Base-by-base conservation (phyloP, 495 filamentous ascomycete species). In the Parachaetomium inaequale region DNA sequence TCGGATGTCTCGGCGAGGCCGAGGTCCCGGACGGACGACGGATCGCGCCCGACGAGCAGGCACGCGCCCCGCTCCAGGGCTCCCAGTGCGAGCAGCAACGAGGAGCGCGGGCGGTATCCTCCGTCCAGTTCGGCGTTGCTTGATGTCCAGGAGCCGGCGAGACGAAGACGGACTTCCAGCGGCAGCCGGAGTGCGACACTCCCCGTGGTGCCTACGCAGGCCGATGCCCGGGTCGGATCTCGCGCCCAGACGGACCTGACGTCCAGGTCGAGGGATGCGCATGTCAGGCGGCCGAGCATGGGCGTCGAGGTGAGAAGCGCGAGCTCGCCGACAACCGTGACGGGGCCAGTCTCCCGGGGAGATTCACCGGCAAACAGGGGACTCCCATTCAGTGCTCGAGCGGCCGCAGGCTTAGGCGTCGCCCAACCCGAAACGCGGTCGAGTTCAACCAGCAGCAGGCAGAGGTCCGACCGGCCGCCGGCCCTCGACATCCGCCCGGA, bases 211-310 rank as follows among this genome's bases (percentile, higher is more conserved):
- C 63, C 74, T 5, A 64, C 76, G 3, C 72, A 79, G 40, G 62
- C 72, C 17, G 76, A 78, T 7, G 75, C 79, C 55, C 52, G 66
- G 21, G 59, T 49, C 1, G 53, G 62, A 8, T 78, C 79, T 15
- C 76, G 81, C 31, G 87, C 87, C 40, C 78, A 82, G 51, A 87
- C 84, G 10, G 88, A 91, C 64, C 72, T 89, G 2, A 75, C 74
- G n/a, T 67, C 79, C 19, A 68, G 78, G 61, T 70, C 81, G 21
- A 77, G 74, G 14, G 70, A 70, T 11, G 66, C 68, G 6, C 63
- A 61, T 3, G n/a, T 64, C 10, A 56, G 43, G 34, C 73, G 76
- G 29, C 77, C 82, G 29, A 78, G 76, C 29, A 79, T 74, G 29
- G 40, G 38, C 45, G 79, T 78, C 1, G 82, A 86, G 56, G 65